Evolutionary conservation across 208 protist genomes (phyloP), one percentile per base, ranked within the genome.

Genomic region (Phytomonas sp.): DNA sequence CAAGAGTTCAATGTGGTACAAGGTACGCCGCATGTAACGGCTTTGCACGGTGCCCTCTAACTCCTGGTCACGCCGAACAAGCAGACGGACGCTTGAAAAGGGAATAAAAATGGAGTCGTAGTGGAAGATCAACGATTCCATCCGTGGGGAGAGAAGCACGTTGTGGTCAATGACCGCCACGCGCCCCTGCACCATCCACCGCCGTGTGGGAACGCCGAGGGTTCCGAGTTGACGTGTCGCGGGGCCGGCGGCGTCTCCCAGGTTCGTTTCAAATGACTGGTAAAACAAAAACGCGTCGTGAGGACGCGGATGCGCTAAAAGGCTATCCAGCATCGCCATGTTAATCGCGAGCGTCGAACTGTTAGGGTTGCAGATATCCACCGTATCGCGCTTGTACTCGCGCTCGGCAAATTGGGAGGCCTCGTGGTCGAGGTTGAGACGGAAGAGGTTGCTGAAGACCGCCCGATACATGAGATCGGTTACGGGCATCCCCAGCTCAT

Each of bases 101-200:
- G 91, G 87, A 26, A 96, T 72, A 53, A 96, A 84, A 28, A 96
- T 60, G 6, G 86, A 82, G 77, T 96, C 91, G 76, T 96, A 96
- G 76, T 96, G 91, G 51, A 70, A 37, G 4, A 84, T 71, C 65
- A 96, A 81, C 13, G 88, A 94, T 53, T 91, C 87, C 37, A 94
- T 88, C 28, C 74, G 78, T n/a, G 87, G 80, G 11, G 81, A 86
- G n/a, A 94, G 80, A 17, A 96, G 26, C 2, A 92, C 83, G 73
- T 89, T 93, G 76, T 94, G 91, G 69, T 96, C 91, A 20, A 94
- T 78, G 1, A 96, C 87, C n/a, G 84, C 91, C 4, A 96, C 87
- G 30, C 91, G 86, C 13, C 91, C 91, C 70, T 96, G 83, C 59
- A 92, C 85, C 31, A 93, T 80, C 88, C 90, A 95, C 23, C 90